Evolutionary conservation across 257 asterid species (phyloP), one percentile per base, ranked within the genome.

Genomic region (Jasminum sambac): DNA sequence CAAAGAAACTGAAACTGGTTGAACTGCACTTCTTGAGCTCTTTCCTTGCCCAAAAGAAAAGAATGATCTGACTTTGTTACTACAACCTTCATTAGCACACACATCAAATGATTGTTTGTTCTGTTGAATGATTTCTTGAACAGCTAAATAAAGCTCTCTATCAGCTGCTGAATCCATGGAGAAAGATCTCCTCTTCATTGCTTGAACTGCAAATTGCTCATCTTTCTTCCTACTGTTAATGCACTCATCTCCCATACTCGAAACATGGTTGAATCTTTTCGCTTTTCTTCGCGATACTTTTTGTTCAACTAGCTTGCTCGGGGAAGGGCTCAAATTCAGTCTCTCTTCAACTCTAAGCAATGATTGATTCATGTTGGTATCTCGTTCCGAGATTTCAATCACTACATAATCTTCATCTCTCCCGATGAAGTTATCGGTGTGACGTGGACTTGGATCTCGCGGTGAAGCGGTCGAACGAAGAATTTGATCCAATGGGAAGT

Each of bases 101-200:
- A 71, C 63, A 65, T 72, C 86, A 64, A 24, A 68, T 7, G 39
- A 69, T 11, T 72, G 77, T 6, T 69, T 77, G 0, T 80, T 82
- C 6, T 76, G 77, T 40, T 82, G 78, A 4, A 82, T 77, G 11
- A 89, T 86, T 44, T 87, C 86, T 75, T 86, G 90, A 50, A 94
- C 91, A 38, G 95, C 95, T 36, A 83, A 64, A 71, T 80, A 78
- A 60, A 90, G 86, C 71, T 82, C 89, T 6, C 75, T 81, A 72
- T 91, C 97, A 38, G 83, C 80, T 0, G 96, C 96, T 8, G 99
- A 89, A 77, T 88, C 95, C 97, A 94, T 91, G 1, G 99, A 94
- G 43, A 94, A 87, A 4, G 99, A 94, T 72, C 99, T 82, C n/a
- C 97, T 55, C 62, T 55, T 84, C 25, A 89, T 81, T 4, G 92